phyloP scores from a whole-genome alignment of 441 rosid species.

The Aleurites moluccanus region DNA sequence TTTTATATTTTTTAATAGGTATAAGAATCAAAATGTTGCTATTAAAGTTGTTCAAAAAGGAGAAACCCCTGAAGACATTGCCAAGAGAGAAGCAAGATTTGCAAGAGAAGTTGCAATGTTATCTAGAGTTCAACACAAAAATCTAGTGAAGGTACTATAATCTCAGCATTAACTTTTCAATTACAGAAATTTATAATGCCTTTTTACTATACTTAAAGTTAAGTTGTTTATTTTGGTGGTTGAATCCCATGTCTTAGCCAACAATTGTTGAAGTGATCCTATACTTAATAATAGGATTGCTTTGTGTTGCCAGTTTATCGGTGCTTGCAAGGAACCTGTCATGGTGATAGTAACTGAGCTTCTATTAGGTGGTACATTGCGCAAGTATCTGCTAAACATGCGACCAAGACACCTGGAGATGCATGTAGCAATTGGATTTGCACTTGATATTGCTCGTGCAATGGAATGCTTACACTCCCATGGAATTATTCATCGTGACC shows the following conservation, averaged over 20 bases:
- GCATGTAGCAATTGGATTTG: conserved; percentile 68
- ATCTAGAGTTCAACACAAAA: conserved; percentile 89
- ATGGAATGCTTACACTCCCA: conserved; percentile 96
- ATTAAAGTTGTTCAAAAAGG: conserved; percentile 78
- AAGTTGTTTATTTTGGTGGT: neutral
- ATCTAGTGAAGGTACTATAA: conserved; percentile 74
- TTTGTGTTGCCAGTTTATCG: conserved; percentile 63
- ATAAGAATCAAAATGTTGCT: conserved; percentile 80
- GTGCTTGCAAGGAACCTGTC: conserved; percentile 90
- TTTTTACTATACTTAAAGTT: neutral
- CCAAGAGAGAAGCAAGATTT: conserved; percentile 72
- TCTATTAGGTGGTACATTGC: conserved; percentile 79
- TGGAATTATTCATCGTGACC: conserved; percentile 95
- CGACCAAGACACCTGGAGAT: conserved; percentile 72
- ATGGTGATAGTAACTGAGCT: conserved; percentile 99
- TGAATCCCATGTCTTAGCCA: neutral
- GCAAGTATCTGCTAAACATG: conserved; percentile 64
- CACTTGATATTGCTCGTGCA: conserved; percentile 95
- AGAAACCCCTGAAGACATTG: conserved; percentile 78
- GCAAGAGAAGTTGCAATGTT: conserved; percentile 89
- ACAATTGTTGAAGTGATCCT: conserved; percentile 7
- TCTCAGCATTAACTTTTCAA: neutral
- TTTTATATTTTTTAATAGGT: conserved; percentile 41
- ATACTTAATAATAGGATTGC: conserved; percentile 3
- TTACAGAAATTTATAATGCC: conserved; percentile 10